Evolutionary conservation across 2,329 filamentous ascomycete species (phyloP).

Genomic region (Neofusicoccum cordaticola): DNA sequence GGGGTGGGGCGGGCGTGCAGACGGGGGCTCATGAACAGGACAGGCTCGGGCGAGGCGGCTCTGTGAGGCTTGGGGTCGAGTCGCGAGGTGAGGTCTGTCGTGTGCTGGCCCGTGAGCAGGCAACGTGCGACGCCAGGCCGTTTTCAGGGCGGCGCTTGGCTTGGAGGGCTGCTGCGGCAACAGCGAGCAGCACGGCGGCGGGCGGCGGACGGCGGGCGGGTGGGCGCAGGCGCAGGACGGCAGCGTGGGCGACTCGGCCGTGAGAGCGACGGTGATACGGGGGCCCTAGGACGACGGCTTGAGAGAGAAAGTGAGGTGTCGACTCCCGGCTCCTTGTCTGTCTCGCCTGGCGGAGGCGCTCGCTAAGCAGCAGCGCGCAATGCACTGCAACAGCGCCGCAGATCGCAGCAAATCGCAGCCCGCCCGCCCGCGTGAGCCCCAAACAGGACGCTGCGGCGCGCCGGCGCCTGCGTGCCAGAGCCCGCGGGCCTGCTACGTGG

Average conservation of each 20-base stretch:
- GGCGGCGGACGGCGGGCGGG: not conserved
- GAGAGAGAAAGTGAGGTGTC: slow-evolving; percentile 5
- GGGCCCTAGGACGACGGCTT: not conserved
- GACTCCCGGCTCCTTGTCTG: slow-evolving; percentile 9
- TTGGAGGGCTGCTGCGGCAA: not conserved
- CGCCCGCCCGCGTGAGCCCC: not conserved
- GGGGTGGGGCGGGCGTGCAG: too few relatives aligned
- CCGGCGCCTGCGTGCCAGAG: not conserved
- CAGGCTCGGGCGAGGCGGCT: not conserved
- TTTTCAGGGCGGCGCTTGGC: not conserved
- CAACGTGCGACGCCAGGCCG: slow-evolving; percentile 12
- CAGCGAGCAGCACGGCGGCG: not conserved
- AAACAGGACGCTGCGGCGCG: not conserved
- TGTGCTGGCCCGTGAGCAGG: slow-evolving; percentile 17
- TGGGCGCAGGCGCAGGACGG: not conserved
- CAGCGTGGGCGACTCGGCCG: not conserved
- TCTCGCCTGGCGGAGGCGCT: not conserved
- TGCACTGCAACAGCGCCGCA: slow-evolving; percentile 2
- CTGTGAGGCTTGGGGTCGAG: slow-evolving; percentile 3
- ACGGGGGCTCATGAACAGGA: not conserved
- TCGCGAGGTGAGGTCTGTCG: slow-evolving; percentile 16
- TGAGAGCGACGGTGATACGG: slow-evolving; percentile 3
- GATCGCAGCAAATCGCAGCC: slow-evolving; percentile 9
- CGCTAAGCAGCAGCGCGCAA: slow-evolving; percentile 1
- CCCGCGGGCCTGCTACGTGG: slow-evolving; percentile 1